Conservation (phyloP, 805 yeast species). For the Pachysolen tannophilus region DNA sequence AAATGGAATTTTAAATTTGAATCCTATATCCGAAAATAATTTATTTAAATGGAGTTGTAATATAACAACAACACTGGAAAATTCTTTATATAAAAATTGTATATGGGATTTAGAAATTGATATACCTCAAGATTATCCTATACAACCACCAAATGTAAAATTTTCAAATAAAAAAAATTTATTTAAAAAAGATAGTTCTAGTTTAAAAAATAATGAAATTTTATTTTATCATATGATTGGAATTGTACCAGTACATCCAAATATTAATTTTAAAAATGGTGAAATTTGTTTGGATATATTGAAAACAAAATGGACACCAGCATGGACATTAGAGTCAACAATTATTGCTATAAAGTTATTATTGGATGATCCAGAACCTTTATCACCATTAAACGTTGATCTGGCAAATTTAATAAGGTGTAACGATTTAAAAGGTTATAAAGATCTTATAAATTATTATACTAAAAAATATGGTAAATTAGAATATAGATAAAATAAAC, state of each 20-base stretch:
- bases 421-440: conserved; percentile 36
- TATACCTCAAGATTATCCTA: conserved; percentile 45
- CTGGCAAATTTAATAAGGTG: conserved; percentile 50
- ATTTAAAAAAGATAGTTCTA: too few species aligned
- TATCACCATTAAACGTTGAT: conserved; percentile 65
- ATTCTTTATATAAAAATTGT: conserved; percentile 42
- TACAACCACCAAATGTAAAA: conserved; percentile 45
- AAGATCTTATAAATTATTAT: conserved; percentile 33
- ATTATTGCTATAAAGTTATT: conserved; percentile 51
- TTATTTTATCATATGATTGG: too few species aligned
- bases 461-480: conserved; percentile 15
- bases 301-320: conserved; percentile 61
- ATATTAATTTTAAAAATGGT: conserved; percentile 45
- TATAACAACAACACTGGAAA: conserved; percentile 36
- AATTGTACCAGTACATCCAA: conserved; percentile 33
- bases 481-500: too few species aligned
- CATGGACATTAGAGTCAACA: conserved; percentile 54
- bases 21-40: conserved; percentile 36
- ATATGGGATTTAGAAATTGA: conserved; percentile 41
- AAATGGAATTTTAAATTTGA: conserved; percentile 29
- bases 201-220: too few species aligned
- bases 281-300: conserved; percentile 67
- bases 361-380: conserved; percentile 59
- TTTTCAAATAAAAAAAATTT: too few species aligned
- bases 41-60: conserved; percentile 43